Base-by-base conservation (phyloP, 768 basidiomycete genomes). In the Hebeloma cylindrosporum region DNA sequence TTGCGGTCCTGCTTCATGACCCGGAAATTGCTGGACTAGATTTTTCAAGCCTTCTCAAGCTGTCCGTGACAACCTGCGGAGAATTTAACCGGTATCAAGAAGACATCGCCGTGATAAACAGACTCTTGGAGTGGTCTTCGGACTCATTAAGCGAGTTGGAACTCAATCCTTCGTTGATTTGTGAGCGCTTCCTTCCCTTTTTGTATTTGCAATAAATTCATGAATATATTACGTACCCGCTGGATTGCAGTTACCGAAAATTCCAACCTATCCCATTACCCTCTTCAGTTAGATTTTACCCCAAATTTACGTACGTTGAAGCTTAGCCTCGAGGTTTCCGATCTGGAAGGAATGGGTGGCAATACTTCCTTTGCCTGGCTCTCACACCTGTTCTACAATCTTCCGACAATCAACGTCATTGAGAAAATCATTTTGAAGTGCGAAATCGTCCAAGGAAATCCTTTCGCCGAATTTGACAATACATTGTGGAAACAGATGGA, bases 261-360 rank as follows among this genome's bases (percentile, higher is more conserved):
- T n/a, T 32, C 29, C 4, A 38, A 47, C 22, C 28, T 40, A 7
- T 16, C 38, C n/a, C 14, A 22, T 9, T n/a, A 47, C 27, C 45
- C 45, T 6, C 38, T 47, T 23, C 30, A 39, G 18, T 38, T 47
- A 13, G 9, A 6, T 17, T 9, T 32, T 3, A 47, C 40, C 14
- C 45, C 45, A 11, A 47, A 40, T 23, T 30, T 47, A 23, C 36
- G 32, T 25, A 31, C n/a, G 20, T 38, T 47, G 6, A 37, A 47
- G 23, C 31, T 47, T 22, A 32, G 38, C 20, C n/a, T 47, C 29
- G 45, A 47, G 18, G 40, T 47, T 16, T 47, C 45, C 23, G 45
- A 40, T 17, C 40, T 47, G 16, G 45, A 47, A 14, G 31, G 33
- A 17, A 32, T 33, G 18, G 38, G 38, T 13, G 26, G 37, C 20